phyloP scores from a whole-genome alignment of 208 protist genomes.

The Acanthamoeba sp. region DNA sequence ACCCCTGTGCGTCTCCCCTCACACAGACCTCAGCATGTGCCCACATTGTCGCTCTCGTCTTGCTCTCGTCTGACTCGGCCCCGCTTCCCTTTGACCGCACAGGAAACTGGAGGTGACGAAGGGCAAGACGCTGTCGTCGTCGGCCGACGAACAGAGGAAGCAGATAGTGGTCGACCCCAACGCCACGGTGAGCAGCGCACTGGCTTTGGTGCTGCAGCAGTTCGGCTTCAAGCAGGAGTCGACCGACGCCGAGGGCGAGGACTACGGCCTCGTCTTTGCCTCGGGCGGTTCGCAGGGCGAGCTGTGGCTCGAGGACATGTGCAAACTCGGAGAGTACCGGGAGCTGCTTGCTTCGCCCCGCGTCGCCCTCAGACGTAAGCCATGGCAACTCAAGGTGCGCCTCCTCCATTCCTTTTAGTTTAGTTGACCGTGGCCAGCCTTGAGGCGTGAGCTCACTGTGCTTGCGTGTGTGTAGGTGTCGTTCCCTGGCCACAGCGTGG shows the following conservation, averaged over 20 bases:
- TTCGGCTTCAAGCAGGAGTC: conserved; percentile 9
- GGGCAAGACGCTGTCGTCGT: background rate
- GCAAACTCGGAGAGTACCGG: background rate
- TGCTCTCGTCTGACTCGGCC: no score
- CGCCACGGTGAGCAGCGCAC: conserved; percentile 8
- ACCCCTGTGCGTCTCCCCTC: background rate
- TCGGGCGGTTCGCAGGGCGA: background rate
- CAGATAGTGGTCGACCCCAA: conserved; percentile 31
- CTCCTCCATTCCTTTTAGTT: background rate
- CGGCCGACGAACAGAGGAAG: background rate
- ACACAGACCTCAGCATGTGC: no score
- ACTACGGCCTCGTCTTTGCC: conserved; percentile 39
- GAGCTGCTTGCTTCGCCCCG: background rate
- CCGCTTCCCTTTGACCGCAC: no score
- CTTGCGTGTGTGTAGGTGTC: no score
- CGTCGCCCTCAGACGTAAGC: background rate
- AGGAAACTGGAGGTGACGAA: background rate
- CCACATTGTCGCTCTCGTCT: no score
- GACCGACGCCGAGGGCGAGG: conserved; percentile 21
- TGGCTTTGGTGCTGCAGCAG: conserved; percentile 1
- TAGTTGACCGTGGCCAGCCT: no score
- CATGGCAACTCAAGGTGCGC: background rate
- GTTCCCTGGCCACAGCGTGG: background rate
- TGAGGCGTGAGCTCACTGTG: no score
- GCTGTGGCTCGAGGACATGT: conserved; percentile 42